These are phyloP conservation scores for Glaciozyma antarctica DNA, from an alignment of 768 basidiomycete genomes.

Conservation along the genomic window DNA sequence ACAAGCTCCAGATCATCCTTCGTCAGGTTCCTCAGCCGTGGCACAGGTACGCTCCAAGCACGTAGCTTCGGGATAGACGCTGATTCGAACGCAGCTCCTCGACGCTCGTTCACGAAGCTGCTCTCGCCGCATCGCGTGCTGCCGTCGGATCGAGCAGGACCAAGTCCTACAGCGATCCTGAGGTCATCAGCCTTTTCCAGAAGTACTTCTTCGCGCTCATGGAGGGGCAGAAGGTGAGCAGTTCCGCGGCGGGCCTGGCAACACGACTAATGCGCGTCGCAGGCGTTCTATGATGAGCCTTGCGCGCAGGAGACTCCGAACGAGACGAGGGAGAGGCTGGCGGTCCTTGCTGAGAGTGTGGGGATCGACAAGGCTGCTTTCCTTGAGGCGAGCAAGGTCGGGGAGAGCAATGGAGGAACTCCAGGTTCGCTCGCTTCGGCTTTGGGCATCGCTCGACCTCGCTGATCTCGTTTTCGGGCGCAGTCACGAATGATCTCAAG, in stretches of 20 bases:
- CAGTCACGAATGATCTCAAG: conserved; percentile 20
- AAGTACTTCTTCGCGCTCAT: conserved; percentile 22
- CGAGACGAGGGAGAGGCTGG: conserved; percentile 22
- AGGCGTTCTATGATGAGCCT: conserved; percentile 28
- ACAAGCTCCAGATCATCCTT: conserved; percentile 17
- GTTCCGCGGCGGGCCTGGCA: neutral
- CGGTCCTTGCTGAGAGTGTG: conserved; percentile 10
- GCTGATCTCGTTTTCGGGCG: neutral
- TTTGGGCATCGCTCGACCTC: neutral
- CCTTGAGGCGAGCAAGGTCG: conserved; percentile 14
- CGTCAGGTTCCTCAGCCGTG: conserved; percentile 27
- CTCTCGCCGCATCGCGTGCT: conserved; percentile 15
- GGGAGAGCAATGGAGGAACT: conserved; percentile 22
- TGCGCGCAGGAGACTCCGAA: conserved; percentile 18
- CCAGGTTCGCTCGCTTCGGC: neutral
- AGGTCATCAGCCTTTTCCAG: conserved; percentile 2
- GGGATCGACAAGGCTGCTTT: neutral
- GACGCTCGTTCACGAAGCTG: conserved; percentile 29
- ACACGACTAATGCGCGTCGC: neutral
- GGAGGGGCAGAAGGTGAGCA: conserved; percentile 20
- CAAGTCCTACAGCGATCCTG: conserved; percentile 2
- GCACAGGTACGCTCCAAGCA: conserved; percentile 5
- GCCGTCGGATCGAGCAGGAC: neutral
- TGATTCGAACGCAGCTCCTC: neutral
- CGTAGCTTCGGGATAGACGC: too few species aligned